These are phyloP conservation scores for Erysimum pusillum DNA, from an alignment of 441 rosid genomes.

Conservation along the genomic window DNA sequence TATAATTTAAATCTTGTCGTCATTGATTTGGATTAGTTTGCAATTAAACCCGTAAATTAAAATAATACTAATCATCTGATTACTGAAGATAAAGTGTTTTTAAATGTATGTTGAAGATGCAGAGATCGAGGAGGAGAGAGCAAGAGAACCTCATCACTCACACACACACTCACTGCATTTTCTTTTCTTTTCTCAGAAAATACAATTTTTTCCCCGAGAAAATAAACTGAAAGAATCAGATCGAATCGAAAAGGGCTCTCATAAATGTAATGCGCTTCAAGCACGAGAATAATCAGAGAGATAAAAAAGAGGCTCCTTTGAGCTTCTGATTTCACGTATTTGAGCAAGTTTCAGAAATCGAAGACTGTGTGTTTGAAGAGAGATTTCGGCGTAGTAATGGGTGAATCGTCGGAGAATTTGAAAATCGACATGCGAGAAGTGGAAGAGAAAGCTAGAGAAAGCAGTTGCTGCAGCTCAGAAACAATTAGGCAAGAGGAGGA, in stretches of 20 bases:
- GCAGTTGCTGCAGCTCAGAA: conserved; percentile 79
- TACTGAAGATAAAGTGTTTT: conserved; percentile 42
- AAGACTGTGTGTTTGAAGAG: conserved; percentile 51
- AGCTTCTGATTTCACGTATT: conserved; percentile 50
- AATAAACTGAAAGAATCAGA: neutral
- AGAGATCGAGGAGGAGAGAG: conserved; percentile 44
- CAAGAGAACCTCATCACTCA: conserved; percentile 31
- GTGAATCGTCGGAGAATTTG: conserved; percentile 50
- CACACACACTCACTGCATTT: conserved; percentile 34
- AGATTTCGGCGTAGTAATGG: conserved; percentile 53
- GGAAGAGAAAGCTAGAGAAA: conserved; percentile 58
- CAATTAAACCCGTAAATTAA: conserved; percentile 32
- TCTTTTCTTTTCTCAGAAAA: conserved; percentile 29
- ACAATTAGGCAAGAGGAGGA: conserved; percentile 63
- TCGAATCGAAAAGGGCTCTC: conserved; percentile 11
- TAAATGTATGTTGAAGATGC: conserved; percentile 42
- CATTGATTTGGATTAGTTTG: conserved; percentile 48
- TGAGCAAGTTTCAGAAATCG: conserved; percentile 45
- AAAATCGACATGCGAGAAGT: conserved; percentile 48
- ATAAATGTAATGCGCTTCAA: conserved; percentile 39
- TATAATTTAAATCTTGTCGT: conserved; percentile 37
- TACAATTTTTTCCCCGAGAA: conserved; percentile 1
- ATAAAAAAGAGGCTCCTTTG: conserved; percentile 46
- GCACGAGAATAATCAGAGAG: conserved; percentile 37
- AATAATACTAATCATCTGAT: conserved; percentile 32